phyloP scores from a whole-genome alignment of 305 asterid genomes.

The Striga hermonthica region DNA sequence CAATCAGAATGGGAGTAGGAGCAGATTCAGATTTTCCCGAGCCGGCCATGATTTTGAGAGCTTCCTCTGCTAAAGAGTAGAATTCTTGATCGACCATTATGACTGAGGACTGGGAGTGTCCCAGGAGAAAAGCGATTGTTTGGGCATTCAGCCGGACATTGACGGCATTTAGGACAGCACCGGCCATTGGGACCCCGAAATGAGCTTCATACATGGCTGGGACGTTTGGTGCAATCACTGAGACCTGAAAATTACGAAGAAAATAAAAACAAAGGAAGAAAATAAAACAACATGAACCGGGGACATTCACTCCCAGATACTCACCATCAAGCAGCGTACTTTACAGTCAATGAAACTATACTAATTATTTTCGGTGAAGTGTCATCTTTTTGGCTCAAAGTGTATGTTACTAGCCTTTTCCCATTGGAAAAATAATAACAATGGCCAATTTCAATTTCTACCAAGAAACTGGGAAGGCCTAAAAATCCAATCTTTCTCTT shows the following conservation, averaged over 20 bases:
- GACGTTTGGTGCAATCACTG: slow-evolving; percentile 89
- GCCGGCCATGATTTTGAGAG: slow-evolving; percentile 52
- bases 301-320: too few relatives aligned
- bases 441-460: too few relatives aligned
- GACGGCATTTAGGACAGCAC: slow-evolving; percentile 89
- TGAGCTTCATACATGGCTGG: slow-evolving; percentile 92
- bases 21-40: slow-evolving; percentile 40
- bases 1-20: slow-evolving; percentile 61
- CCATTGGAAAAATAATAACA: too few relatives aligned
- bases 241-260: slow-evolving; percentile 48
- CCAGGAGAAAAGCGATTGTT: slow-evolving; percentile 74
- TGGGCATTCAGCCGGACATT: slow-evolving; percentile 81
- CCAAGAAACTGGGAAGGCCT: too few relatives aligned
- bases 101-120: slow-evolving; percentile 71
- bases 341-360: too few relatives aligned
- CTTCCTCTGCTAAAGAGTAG: slow-evolving; percentile 70
- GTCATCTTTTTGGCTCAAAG: too few relatives aligned
- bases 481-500: too few relatives aligned
- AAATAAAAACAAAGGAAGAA: too few relatives aligned
- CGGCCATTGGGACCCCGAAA: slow-evolving; percentile 94
- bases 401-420: too few relatives aligned
- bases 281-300: too few relatives aligned
- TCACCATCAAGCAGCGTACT: too few relatives aligned
- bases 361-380: too few relatives aligned
- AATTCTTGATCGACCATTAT: slow-evolving; percentile 91